A percentile compares a stretch with the other conserved stretches of the same genome.
Conservation (phyloP, 371 early-diverging fungal species). For the Choanephora cucurbitarum region DNA sequence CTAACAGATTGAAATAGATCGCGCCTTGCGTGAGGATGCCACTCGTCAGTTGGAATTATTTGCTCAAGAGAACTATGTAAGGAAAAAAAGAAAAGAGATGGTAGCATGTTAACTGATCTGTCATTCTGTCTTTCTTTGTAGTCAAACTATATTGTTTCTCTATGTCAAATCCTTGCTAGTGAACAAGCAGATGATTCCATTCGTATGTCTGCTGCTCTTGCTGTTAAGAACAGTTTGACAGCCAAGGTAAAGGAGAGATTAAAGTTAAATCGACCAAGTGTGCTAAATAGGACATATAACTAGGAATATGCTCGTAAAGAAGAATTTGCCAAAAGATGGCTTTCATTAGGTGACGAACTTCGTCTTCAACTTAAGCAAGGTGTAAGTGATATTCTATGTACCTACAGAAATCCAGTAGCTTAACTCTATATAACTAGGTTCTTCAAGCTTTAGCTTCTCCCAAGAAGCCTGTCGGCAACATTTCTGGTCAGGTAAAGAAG, state of each 20-base stretch:
- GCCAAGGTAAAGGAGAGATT: conserved; percentile 89
- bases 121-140: conserved; percentile 34
- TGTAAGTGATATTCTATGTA: no score
- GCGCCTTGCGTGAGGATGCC: conserved; percentile 74
- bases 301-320: conserved; percentile 71
- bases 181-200: conserved; percentile 64
- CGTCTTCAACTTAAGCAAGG: conserved; percentile 59
- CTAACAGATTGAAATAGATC: conserved; percentile 12
- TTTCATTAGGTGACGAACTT: conserved; percentile 57
- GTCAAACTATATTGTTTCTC: conserved; percentile 75
- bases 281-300: not conserved
- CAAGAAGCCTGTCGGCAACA: conserved; percentile 65
- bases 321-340: conserved; percentile 76
- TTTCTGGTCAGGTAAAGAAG: conserved; percentile 68
- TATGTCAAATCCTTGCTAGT: conserved; percentile 82
- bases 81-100: no score
- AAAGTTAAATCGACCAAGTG: no score
- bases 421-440: no score
- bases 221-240: conserved; percentile 87
- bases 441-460: conserved; percentile 72
- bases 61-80: conserved; percentile 81
- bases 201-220: conserved; percentile 84
- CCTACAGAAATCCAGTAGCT: no score
- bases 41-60: conserved; percentile 72
- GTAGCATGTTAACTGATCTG: no score